These are phyloP conservation scores for Penicillium coprophilum DNA, from an alignment of 495 filamentous ascomycete genomes.

Conservation along the genomic window DNA sequence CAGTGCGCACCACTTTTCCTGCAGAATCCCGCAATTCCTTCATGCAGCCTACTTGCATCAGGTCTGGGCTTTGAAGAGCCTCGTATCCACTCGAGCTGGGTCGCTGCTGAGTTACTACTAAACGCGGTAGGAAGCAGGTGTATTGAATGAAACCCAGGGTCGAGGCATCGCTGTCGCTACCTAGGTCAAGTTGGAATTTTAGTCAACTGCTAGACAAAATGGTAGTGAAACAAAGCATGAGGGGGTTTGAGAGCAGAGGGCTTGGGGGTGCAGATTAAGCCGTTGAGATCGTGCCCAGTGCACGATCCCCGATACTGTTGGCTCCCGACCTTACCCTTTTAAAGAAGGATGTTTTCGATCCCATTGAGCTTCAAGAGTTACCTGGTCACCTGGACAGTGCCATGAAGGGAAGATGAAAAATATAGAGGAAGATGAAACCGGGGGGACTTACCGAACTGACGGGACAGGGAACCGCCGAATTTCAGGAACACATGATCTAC, in stretches of 20 bases:
- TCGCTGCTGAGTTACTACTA: background rate
- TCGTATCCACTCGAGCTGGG: background rate
- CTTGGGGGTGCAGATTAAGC: background rate
- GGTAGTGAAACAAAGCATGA: background rate
- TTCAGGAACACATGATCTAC: background rate
- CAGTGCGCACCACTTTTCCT: background rate
- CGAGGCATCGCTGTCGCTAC: background rate
- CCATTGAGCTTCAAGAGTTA: background rate
- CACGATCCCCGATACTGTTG: constrained; percentile 2
- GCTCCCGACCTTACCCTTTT: constrained; percentile 8
- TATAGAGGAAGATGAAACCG: constrained; percentile 22
- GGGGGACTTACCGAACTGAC: constrained; percentile 26
- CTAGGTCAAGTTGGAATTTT: background rate
- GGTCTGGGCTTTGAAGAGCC: background rate
- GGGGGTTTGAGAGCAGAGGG: background rate
- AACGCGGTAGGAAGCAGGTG: background rate
- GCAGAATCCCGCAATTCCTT: background rate
- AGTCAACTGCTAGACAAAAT: background rate
- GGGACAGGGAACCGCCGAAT: constrained; percentile 11
- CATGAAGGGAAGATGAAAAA: background rate
- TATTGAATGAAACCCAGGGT: background rate
- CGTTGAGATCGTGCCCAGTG: constrained; percentile 3
- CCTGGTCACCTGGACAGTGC: background rate
- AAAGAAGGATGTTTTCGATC: background rate
- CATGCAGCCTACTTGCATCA: background rate